Percentiles rank a stretch among this genome's conserved stretches.
phyloP scores from a whole-genome alignment of 2,329 filamentous ascomycete genomes.

The Exophiala sp. region DNA sequence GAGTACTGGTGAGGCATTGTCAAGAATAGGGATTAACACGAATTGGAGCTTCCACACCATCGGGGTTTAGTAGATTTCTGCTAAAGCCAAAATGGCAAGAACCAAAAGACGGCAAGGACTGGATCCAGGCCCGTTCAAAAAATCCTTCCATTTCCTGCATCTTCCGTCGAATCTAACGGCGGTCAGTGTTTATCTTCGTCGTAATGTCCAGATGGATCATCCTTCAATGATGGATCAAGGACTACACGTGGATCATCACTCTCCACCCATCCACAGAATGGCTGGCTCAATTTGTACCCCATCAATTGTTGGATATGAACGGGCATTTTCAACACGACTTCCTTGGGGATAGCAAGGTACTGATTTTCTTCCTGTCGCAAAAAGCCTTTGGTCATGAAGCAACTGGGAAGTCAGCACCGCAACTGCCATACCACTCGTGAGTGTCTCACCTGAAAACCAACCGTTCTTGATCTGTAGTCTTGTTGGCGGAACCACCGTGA shows the following conservation, averaged over 20 bases:
- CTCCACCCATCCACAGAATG: constrained; percentile 24
- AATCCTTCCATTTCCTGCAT: no score
- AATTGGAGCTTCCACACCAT: no score
- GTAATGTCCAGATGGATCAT: constrained; percentile 16
- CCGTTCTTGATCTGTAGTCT: constrained; percentile 27
- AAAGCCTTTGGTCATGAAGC: constrained; percentile 28
- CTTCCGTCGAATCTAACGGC: not conserved
- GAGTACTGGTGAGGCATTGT: no score
- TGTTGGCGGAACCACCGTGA: constrained; percentile 35
- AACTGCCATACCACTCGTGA: no score
- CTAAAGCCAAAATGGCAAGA: no score
- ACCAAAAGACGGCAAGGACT: no score
- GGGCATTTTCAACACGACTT: constrained; percentile 24
- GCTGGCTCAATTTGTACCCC: constrained; percentile 29
- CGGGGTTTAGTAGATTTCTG: no score
- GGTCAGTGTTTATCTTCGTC: constrained; percentile 6
- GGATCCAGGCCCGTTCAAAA: no score
- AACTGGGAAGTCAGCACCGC: not conserved
- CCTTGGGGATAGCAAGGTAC: constrained; percentile 27
- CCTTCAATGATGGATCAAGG: constrained; percentile 14
- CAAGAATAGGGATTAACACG: no score
- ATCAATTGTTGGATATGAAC: constrained; percentile 26
- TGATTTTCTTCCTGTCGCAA: constrained; percentile 30
- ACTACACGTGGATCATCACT: constrained; percentile 23
- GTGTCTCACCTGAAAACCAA: constrained; percentile 23